Percentiles rank a stretch among this genome's conserved stretches.
Conservation (phyloP, 2,329 filamentous ascomycete genomes). For the Hypoxylon sp. region DNA sequence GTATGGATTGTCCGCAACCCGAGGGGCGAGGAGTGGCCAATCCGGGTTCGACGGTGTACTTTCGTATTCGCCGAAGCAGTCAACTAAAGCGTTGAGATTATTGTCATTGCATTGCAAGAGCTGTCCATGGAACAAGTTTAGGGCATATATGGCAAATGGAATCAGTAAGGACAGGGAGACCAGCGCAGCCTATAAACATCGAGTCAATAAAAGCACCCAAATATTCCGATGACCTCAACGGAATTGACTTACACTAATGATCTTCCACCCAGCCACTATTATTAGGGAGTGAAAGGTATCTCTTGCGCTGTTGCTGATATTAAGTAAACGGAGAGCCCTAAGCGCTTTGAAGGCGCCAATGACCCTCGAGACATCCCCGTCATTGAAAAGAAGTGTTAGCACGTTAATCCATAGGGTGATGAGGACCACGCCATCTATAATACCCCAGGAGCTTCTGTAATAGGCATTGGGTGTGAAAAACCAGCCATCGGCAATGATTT, state of each 20-base stretch:
- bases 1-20: slow-evolving; percentile 84
- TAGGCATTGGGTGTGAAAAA: slow-evolving; percentile 98
- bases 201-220: slow-evolving; percentile 36
- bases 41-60: slow-evolving; percentile 78
- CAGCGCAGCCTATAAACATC: slow-evolving; percentile 75
- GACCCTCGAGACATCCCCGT: slow-evolving; percentile 88
- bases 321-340: slow-evolving; percentile 89
- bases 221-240: neutral
- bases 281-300: slow-evolving; percentile 98
- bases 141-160: slow-evolving; percentile 94
- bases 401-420: slow-evolving; percentile 97
- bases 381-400: slow-evolving; percentile 82
- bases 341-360: slow-evolving; percentile 98
- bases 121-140: slow-evolving; percentile 92
- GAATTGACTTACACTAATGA: slow-evolving; percentile 77
- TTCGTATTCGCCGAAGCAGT: slow-evolving; percentile 88
- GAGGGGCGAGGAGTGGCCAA: slow-evolving; percentile 88
- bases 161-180: slow-evolving; percentile 95
- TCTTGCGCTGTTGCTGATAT: slow-evolving; percentile 94
- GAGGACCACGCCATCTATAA: slow-evolving; percentile 93
- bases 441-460: slow-evolving; percentile 95
- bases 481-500: slow-evolving; percentile 94
- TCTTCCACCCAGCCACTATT: slow-evolving; percentile 93
- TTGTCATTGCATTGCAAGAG: slow-evolving; percentile 86
- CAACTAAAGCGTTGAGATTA: slow-evolving; percentile 67